phyloP scores from a whole-genome alignment of 345 rosid species.

The Cardamine resedifolia region DNA sequence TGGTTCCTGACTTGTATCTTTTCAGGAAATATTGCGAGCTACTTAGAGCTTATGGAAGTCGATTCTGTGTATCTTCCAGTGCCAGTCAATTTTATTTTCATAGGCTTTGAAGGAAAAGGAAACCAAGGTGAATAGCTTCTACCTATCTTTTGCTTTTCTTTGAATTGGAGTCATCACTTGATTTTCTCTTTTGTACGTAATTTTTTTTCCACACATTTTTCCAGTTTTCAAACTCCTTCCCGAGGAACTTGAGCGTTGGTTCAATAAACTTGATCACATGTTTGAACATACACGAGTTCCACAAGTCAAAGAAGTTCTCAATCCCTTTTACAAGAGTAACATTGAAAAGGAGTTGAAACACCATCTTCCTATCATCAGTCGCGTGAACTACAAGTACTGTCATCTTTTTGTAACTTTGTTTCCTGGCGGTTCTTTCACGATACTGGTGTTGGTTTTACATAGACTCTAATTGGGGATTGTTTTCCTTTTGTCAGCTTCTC shows the following conservation, averaged over 20 bases:
- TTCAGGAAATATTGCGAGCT: constrained; percentile 78
- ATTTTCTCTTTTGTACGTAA: constrained; percentile 21
- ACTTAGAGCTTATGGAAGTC: constrained; percentile 83
- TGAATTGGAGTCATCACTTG: constrained; percentile 9
- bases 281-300: constrained; percentile 89
- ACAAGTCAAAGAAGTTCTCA: constrained; percentile 65
- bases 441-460: constrained; percentile 19
- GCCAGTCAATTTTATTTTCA: constrained; percentile 90
- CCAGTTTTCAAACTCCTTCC: constrained; percentile 77
- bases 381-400: constrained; percentile 77
- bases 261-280: constrained; percentile 84
- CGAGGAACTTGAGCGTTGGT: constrained; percentile 96
- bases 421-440: constrained; percentile 9
- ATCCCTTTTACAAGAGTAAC: constrained; percentile 67
- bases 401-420: constrained; percentile 13
- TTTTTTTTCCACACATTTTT: constrained; percentile 11
- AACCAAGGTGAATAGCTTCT: constrained; percentile 64
- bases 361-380: constrained; percentile 82
- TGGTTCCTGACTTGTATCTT: not conserved
- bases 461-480: not conserved
- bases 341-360: constrained; percentile 57
- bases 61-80: constrained; percentile 86
- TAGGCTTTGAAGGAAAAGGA: constrained; percentile 97
- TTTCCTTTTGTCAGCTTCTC: constrained; percentile 60
- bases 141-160: not conserved